These are phyloP conservation scores for Chaetoscypha palmicola DNA, from an alignment of 2,329 filamentous ascomycete genomes.

Conservation along the genomic window DNA sequence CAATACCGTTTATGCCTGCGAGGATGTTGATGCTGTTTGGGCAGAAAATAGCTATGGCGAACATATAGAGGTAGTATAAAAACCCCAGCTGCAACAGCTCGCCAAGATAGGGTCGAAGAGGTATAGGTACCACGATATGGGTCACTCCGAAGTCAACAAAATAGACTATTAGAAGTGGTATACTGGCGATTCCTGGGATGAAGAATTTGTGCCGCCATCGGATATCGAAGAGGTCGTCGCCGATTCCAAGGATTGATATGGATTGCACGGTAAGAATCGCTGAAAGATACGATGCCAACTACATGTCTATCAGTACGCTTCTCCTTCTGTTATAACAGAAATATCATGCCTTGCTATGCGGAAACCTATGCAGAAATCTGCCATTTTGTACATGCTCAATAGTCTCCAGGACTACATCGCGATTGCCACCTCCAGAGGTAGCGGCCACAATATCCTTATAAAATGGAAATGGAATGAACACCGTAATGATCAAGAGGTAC, in stretches of 20 bases:
- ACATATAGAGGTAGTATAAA: constrained; percentile 96
- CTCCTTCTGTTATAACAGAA: neutral
- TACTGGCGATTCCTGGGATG: constrained; percentile 88
- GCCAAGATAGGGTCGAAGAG: constrained; percentile 77
- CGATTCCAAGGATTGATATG: constrained; percentile 83
- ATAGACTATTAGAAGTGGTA: constrained; percentile 92
- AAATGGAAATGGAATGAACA: constrained; percentile 94
- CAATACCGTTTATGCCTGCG: constrained; percentile 98
- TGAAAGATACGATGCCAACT: constrained; percentile 92
- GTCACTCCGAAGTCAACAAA: constrained; percentile 98
- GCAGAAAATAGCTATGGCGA: constrained; percentile 90
- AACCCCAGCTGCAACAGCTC: constrained; percentile 69
- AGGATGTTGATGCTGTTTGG: constrained; percentile 99
- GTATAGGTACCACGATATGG: constrained; percentile 82
- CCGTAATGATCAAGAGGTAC: constrained; percentile 79
- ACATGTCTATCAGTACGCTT: constrained; percentile 2
- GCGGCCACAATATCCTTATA: constrained; percentile 97
- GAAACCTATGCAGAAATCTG: constrained; percentile 82
- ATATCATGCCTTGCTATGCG: constrained; percentile 75
- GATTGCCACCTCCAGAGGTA: constrained; percentile 87
- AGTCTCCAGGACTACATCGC: constrained; percentile 65
- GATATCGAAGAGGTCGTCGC: constrained; percentile 96
- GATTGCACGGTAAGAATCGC: constrained; percentile 89
- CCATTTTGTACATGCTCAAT: constrained; percentile 53
- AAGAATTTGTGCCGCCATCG: constrained; percentile 98